Evolutionary conservation across 225 moss, liverwort and hornwort genomes (phyloP), one percentile per base, ranked within the genome.

Genomic region (Anthoceros angustus): DNA sequence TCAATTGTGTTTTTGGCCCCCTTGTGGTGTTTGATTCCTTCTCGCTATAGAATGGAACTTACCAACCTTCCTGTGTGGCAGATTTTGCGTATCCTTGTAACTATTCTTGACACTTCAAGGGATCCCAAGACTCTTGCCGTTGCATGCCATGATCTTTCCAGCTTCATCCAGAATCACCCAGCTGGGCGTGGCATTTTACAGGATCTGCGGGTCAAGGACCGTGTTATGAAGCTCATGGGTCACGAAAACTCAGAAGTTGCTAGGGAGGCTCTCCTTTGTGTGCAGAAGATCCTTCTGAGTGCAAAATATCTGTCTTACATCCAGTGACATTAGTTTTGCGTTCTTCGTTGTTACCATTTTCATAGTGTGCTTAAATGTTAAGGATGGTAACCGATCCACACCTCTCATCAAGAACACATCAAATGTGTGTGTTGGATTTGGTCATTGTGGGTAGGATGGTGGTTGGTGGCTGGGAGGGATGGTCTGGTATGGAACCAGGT

Each of bases 271-370:
- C 82, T 95, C 65, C 70, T 95, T 26, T 95, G 95, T 67, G 88
- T 91, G 66, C 95, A 95, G 74, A 95, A 95, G 75, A 84, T 95
- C 43, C 79, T 95, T 67, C 80, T 95, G 24, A 95, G 95, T 71
- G 83, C 95, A 61, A 95, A 95, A 82, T 95, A 91, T 69, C 88
- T 86, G 12, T 84, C 90, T 67, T 95, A 84, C 66, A 95, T 95
- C 75, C 85, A 95, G 77, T 91, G 72, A 68, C 8, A 55, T 32
- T 32, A 32, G 32, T 32, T 32, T 32, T 32, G 32, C 32, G 32
- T 32, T 32, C 32, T 32, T 32, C 32, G 2, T 32, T 32, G 32
- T 32, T 32, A 32, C 32, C 1, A 32, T 32, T 32, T 1, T 4
- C 2, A 32, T n/a, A 32, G 32, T 32, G 32, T 32, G 32, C 32